These are phyloP conservation scores for Paecilomyces dactylethromorphus DNA, from an alignment of 2,329 filamentous ascomycete species.

Conservation along the genomic window DNA sequence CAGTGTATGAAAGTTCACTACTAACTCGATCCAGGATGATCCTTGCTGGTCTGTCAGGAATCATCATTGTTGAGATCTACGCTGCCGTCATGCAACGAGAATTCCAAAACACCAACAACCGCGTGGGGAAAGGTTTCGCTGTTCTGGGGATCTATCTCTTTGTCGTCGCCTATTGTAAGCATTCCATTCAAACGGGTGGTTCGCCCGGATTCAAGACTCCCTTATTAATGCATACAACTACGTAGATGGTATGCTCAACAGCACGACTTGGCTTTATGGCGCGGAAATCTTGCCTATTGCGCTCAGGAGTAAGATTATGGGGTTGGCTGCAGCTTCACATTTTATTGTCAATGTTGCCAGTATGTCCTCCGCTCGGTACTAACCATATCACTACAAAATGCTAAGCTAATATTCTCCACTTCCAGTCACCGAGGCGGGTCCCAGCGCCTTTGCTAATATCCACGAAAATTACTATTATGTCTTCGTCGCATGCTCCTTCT, in stretches of 20 bases:
- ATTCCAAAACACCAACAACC: conserved; percentile 51
- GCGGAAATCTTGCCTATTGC: conserved; percentile 50
- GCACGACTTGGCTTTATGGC: conserved; percentile 51
- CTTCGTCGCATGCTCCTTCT: conserved; percentile 47
- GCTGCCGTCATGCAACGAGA: conserved; percentile 52
- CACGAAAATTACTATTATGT: conserved; percentile 57
- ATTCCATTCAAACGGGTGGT: neutral
- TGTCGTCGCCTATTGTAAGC: conserved; percentile 48
- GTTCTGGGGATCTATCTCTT: conserved; percentile 56
- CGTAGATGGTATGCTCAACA: conserved; percentile 47
- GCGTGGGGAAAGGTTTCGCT: conserved; percentile 53
- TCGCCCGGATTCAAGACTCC: neutral
- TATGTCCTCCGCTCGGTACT: conserved; percentile 9
- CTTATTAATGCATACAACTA: conserved; percentile 1
- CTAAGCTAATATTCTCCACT: conserved; percentile 1
- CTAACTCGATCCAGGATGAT: conserved; percentile 42
- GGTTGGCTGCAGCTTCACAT: conserved; percentile 47
- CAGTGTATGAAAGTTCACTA: neutral
- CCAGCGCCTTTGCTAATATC: conserved; percentile 51
- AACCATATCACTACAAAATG: conserved; percentile 1
- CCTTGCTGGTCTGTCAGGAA: conserved; percentile 44
- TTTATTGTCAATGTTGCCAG: conserved; percentile 50
- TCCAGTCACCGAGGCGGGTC: conserved; percentile 47
- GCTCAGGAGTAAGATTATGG: conserved; percentile 51
- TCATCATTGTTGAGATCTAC: conserved; percentile 54